Evolutionary conservation across 345 rosid genomes (phyloP), one percentile per base, ranked within the genome.

Genomic region (Raphanus raphanistrum): DNA sequence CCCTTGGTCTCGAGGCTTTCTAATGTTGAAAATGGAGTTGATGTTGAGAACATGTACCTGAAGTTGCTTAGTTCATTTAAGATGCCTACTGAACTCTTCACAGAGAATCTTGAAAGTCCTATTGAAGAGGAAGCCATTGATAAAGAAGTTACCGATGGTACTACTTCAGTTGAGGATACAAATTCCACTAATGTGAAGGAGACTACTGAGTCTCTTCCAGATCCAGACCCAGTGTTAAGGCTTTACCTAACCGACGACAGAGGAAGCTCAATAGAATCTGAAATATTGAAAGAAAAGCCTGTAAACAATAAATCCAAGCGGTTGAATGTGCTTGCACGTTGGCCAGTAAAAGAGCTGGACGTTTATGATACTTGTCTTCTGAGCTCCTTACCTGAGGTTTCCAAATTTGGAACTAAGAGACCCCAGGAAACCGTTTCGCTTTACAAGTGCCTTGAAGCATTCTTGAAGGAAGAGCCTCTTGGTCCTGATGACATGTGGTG

Each of bases 401-500:
- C 82, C 79, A 93, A 86, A 86, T 83, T 86, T 6, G 88, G 91
- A 63, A 77, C 85, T n/a, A 91, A 88, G 90, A 89, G 82, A 83
- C 88, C 97, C 66, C 94, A 87, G 82, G 98, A 93, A 81, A 73
- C 97, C 16, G 89, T 87, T 75, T 88, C 98, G 65, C 84, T 93
- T 70, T 91, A 90, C 82, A 91, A 86, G 72, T 93, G 98, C 84
- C 97, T 93, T 70, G 96, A 93, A 88, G 94, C 99, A 72, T 96
- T 96, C 90, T 83, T 96, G 80, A 93, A 77, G 52, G 97, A 90
- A 85, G 98, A 96, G 87, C 99, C 98, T 21, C 96, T 96, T 83
- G 99, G 99, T 76, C 99, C 97, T 26, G 98, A 96, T 77, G 99
- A 96, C 83, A 96, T 93, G 99, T 93, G 97, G 99, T 96, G 57